Conservation (phyloP, 2,329 filamentous ascomycete species). For the Pestalotiopsis sp. region DNA sequence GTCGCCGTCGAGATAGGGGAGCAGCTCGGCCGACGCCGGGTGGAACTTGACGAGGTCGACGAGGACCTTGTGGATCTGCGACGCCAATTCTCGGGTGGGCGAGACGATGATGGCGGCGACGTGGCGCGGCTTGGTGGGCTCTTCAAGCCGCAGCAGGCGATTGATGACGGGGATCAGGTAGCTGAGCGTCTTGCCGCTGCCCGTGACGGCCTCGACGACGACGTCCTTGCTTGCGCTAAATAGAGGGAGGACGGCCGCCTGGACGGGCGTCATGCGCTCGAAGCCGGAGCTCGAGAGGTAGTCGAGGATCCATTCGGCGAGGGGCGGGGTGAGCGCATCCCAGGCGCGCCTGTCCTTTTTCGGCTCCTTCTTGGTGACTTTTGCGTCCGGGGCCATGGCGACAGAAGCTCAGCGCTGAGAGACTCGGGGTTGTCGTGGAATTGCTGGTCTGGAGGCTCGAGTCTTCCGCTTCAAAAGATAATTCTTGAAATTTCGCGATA, state of each 20-base stretch:
- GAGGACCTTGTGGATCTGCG: conserved; percentile 86
- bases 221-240: conserved; percentile 79
- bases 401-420: neutral
- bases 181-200: conserved; percentile 61
- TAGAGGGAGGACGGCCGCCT: conserved; percentile 68
- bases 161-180: conserved; percentile 86
- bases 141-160: conserved; percentile 76
- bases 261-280: conserved; percentile 87
- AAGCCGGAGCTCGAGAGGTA: conserved; percentile 86
- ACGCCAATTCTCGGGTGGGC: conserved; percentile 88
- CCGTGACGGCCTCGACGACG: conserved; percentile 67
- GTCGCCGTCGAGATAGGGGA: conserved; percentile 58
- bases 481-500: conserved; percentile 1
- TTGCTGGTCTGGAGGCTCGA: neutral
- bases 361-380: conserved; percentile 37
- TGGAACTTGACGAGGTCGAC: conserved; percentile 81
- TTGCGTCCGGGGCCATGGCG: conserved; percentile 36
- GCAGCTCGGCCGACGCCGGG: conserved; percentile 69
- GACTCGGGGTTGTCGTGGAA: neutral
- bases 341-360: conserved; percentile 60
- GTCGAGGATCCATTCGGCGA: conserved; percentile 84
- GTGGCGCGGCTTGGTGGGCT: conserved; percentile 86
- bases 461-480: neutral
- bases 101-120: conserved; percentile 90
- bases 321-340: conserved; percentile 69